Base-by-base conservation (phyloP, 495 filamentous ascomycete species). In the Elaphomyces granulatus region DNA sequence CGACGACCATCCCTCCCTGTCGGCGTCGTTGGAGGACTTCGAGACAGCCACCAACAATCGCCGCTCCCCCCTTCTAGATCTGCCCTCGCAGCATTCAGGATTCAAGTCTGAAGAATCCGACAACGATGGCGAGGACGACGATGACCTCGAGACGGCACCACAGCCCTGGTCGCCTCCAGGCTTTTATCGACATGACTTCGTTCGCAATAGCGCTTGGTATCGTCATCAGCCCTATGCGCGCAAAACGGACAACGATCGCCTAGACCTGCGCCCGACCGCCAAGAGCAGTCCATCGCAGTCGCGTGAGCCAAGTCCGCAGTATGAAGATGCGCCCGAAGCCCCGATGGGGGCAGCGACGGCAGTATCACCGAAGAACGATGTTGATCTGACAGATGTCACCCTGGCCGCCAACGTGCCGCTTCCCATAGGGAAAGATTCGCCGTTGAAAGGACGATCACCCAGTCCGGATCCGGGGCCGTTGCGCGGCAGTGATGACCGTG, bases 11-110 rank as follows among this genome's bases (percentile, higher is more conserved):
- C 72, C 74, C 21, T 79, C 74, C 39, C 51, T 87, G 60, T 72
- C 78, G 62, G 79, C 70, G 33, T 83, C 80, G 38, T 68, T 86
- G 49, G 74, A 79, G 52, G 81, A 87, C 64, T 85, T 84, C 69
- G 80, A 80, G 51, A 67, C 61, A 52, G 64, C 59, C 42, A 65
- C 67, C 36, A 68, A 64, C 49, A 55, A 61, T 42, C 61, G 61
- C 46, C 59, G 63, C 31, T 70, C 71, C 16, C 74, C 70, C 8
- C 36, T 70, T 49, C 74, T 77, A 49, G 67, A 65, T 31, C 61
- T 81, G 40, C 83, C 79, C 12, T 79, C 78, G 18, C 72, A 80
- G 53, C 80, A 83, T 61, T 86, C 80, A 34, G 83, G 79, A 32
- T 86, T 84, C 64, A 73, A 76, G 49, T 80, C 72, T 4, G 74